A percentile compares a stretch with the other conserved stretches of the same genome.
These are phyloP conservation scores for Phyllosticta ampelicida DNA, from an alignment of 2,329 filamentous ascomycete genomes.

Conservation along the genomic window DNA sequence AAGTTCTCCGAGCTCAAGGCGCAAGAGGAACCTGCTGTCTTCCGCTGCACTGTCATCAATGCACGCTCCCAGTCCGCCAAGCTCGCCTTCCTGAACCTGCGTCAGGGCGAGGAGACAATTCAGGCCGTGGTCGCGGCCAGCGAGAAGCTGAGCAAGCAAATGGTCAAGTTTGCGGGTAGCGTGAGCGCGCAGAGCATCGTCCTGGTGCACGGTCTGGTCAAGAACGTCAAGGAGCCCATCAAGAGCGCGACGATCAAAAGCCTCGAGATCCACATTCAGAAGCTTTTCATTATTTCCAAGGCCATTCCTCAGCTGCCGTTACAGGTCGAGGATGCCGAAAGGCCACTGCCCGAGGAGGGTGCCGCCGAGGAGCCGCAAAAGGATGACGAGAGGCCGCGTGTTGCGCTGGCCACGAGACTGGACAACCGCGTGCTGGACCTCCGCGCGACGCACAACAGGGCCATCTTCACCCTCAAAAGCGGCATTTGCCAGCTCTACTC, in stretches of 20 bases:
- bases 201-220: slow-evolving; percentile 66
- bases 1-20: slow-evolving; percentile 39
- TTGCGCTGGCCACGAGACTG: slow-evolving; percentile 72
- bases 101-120: slow-evolving; percentile 64
- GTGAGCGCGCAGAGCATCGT: slow-evolving; percentile 75
- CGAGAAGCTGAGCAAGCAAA: slow-evolving; percentile 60
- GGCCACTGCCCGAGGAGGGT: slow-evolving; percentile 36
- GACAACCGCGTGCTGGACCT: slow-evolving; percentile 92
- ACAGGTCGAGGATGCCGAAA: slow-evolving; percentile 43
- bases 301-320: slow-evolving; percentile 51
- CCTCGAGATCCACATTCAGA: slow-evolving; percentile 79
- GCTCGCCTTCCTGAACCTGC: slow-evolving; percentile 80
- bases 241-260: slow-evolving; percentile 73
- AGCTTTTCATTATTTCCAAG: slow-evolving; percentile 66
- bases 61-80: slow-evolving; percentile 80
- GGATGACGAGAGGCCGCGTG: slow-evolving; percentile 52
- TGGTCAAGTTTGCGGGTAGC: slow-evolving; percentile 82
- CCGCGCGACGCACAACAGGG: slow-evolving; percentile 80
- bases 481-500: slow-evolving; percentile 60
- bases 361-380: slow-evolving; percentile 39
- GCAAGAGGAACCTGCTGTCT: slow-evolving; percentile 46
- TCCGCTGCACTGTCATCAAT: slow-evolving; percentile 80
- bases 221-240: slow-evolving; percentile 75
- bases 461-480: slow-evolving; percentile 63
- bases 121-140: slow-evolving; percentile 66